Evolutionary conservation across 2,329 filamentous ascomycete species (phyloP), one percentile per base, ranked within the genome.

Genomic region (Zarea fungicola): DNA sequence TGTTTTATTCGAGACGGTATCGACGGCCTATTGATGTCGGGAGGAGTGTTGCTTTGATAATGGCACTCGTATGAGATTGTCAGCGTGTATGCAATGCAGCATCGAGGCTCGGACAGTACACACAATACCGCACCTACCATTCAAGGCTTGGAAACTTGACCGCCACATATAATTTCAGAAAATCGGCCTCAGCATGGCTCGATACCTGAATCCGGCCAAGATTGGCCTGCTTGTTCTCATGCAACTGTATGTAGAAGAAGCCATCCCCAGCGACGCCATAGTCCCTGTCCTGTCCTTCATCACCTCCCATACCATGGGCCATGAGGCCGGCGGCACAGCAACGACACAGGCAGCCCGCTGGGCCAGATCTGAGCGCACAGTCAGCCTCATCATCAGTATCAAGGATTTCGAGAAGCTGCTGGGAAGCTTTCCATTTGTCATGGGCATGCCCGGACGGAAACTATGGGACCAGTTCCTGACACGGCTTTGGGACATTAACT

Each of bases 151-250:
- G 10, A 14, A 5, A 7, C 19, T 21, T 18, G 8, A n/a, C n/a
- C n/a, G n/a, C n/a, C n/a, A n/a, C n/a, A n/a, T n/a, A n/a, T n/a
- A n/a, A 35, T 18, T 14, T 26, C 14, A 8, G 9, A n/a, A 14
- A 31, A 18, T 7, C 16, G 11, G 16, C 16, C n/a, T 29, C 10
- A n/a, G 13, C 45, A 95, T 92, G 85, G 79, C 85, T 59, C 85
- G 87, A 50, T 95, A 86, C 65, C 77, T 97, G 39, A 95, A 88
- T n/a, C 88, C 92, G 11, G 84, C 89, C 57, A 95, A 93, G 64
- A 80, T 97, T 56, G 85, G 86, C 60, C 76, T 96, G 21, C 77
- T 97, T 48, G 81, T 83, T 48, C 78, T 99, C 46, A 78, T 93
- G 45, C 81, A 89, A 58, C 76, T 96, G 47, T 97, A 99, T 67